Percentiles rank a stretch among this genome's conserved stretches.
Conservation (phyloP, 495 filamentous ascomycete genomes). For the Staphylotrichum longicolle region DNA sequence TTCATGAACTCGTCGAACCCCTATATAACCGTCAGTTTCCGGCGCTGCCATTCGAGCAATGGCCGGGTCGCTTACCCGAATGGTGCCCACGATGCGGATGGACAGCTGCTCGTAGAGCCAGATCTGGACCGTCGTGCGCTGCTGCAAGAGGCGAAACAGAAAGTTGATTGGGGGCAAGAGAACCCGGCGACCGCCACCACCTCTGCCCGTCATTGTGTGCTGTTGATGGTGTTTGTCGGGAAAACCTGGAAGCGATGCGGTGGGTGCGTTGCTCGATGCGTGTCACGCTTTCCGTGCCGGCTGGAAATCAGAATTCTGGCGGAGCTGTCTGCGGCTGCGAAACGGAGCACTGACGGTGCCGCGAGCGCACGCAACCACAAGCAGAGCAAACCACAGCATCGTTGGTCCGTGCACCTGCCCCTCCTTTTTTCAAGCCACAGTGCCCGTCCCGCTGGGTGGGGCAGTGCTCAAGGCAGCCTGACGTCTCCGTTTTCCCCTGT, state of each 20-base stretch:
- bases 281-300: constrained; percentile 19
- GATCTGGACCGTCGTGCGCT: constrained; percentile 81
- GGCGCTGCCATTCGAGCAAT: not conserved
- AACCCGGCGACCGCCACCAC: constrained; percentile 79
- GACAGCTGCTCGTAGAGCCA: constrained; percentile 96
- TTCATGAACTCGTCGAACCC: constrained; percentile 97
- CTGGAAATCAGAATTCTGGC: constrained; percentile 20
- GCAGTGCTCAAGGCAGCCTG: constrained; percentile 25
- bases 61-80: constrained; percentile 61
- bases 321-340: constrained; percentile 9
- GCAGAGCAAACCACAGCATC: not conserved
- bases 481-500: constrained; percentile 25
- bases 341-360: not conserved
- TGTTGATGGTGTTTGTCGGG: constrained; percentile 10
- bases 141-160: constrained; percentile 94
- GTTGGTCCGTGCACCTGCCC: constrained; percentile 21
- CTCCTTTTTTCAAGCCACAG: constrained; percentile 14
- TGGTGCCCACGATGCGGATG: constrained; percentile 92
- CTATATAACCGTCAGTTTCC: constrained; percentile 12
- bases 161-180: constrained; percentile 94
- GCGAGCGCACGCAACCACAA: not conserved
- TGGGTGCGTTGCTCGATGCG: constrained; percentile 10
- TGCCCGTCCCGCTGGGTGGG: constrained; percentile 15
- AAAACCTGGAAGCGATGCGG: not conserved
- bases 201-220: constrained; percentile 73